Conservation (phyloP, 2,329 filamentous ascomycete genomes). For the Curvularia verruculosa region DNA sequence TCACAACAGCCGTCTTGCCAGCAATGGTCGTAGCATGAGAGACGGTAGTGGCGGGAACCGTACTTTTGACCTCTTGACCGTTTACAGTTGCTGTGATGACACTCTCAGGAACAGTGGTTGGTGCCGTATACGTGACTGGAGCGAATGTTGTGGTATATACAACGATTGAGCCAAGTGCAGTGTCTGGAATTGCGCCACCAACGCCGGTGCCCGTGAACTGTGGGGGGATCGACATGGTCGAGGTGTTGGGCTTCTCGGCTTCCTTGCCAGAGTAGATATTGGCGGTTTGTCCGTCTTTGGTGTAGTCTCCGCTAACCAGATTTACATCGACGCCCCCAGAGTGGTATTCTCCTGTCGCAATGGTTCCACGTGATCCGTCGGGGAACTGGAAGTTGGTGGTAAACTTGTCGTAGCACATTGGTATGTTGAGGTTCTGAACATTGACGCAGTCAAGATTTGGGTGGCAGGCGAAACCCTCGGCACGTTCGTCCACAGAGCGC, state of each 20-base stretch:
- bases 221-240: slow-evolving; percentile 52
- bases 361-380: slow-evolving; percentile 55
- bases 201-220: slow-evolving; percentile 56
- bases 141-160: slow-evolving; percentile 45
- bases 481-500: slow-evolving; percentile 30
- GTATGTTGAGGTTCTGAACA: slow-evolving; percentile 49
- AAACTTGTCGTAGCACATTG: slow-evolving; percentile 61
- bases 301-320: slow-evolving; percentile 54
- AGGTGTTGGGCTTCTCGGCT: slow-evolving; percentile 52
- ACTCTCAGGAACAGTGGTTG: slow-evolving; percentile 30
- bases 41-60: slow-evolving; percentile 29
- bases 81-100: slow-evolving; percentile 27
- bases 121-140: slow-evolving; percentile 33
- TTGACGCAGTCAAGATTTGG: slow-evolving; percentile 52
- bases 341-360: slow-evolving; percentile 54
- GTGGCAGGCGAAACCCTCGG: slow-evolving; percentile 43
- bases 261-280: slow-evolving; percentile 54
- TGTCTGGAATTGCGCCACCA: slow-evolving; percentile 55
- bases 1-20: slow-evolving; percentile 26
- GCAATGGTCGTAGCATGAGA: slow-evolving; percentile 33
- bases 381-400: slow-evolving; percentile 58
- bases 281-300: slow-evolving; percentile 47
- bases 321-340: slow-evolving; percentile 51
- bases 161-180: slow-evolving; percentile 50
- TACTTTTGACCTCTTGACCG: slow-evolving; percentile 26